These are phyloP conservation scores for Pseudovirgaria hyperparasitica DNA, from an alignment of 2,329 filamentous ascomycete species.

Conservation along the genomic window DNA sequence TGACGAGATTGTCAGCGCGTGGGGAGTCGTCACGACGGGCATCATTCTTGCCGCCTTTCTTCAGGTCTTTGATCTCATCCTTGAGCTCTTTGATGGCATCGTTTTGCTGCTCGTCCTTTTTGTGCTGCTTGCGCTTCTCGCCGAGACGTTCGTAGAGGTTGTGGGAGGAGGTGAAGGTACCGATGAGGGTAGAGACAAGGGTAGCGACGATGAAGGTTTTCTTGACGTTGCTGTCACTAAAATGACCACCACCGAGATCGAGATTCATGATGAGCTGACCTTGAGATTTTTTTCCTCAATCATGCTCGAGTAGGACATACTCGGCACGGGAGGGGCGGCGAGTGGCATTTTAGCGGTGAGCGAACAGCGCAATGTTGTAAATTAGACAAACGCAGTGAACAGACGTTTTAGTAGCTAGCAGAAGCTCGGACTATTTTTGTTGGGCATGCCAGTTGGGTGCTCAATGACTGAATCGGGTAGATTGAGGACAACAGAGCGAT, in stretches of 20 bases:
- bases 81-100: constrained; percentile 20
- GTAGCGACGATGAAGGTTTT: constrained; percentile 35
- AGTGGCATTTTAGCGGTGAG: no score
- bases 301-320: constrained; percentile 34
- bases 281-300: constrained; percentile 33
- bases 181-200: constrained; percentile 30
- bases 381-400: no score
- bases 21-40: constrained; percentile 13
- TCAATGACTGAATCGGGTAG: no score
- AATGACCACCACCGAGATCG: not conserved
- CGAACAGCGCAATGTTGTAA: no score
- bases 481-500: no score
- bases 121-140: constrained; percentile 23
- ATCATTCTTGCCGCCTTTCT: constrained; percentile 13
- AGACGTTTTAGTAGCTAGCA: no score
- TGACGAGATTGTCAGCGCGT: constrained; percentile 16
- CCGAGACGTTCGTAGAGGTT: constrained; percentile 29
- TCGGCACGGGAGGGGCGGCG: no score
- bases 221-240: constrained; percentile 8
- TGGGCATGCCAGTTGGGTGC: no score
- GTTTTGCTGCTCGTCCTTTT: constrained; percentile 22
- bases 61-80: constrained; percentile 17
- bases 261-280: constrained; percentile 8
- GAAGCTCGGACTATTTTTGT: no score
- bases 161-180: constrained; percentile 31